A percentile compares a stretch with the other conserved stretches of the same genome.
phyloP scores from a whole-genome alignment of 2,329 filamentous ascomycete genomes.

The Colletotrichum coccodes region DNA sequence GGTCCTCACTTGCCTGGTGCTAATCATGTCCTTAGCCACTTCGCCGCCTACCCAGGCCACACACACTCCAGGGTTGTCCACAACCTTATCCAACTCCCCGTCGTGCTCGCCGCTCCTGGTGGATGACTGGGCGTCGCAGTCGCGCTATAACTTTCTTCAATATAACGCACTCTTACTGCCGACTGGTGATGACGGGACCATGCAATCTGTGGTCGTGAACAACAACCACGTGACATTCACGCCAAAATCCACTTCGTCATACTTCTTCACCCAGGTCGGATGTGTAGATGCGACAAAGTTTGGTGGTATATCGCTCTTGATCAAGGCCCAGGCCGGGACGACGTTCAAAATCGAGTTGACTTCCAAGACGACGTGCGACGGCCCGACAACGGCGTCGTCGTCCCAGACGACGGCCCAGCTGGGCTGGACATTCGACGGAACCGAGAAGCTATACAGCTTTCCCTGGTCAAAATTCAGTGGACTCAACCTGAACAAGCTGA shows the following conservation, averaged over 20 bases:
- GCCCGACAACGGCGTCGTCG: constrained; percentile 44
- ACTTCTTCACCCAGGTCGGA: constrained; percentile 68
- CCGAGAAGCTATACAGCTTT: constrained; percentile 68
- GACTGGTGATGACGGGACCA: constrained; percentile 66
- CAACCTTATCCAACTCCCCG: constrained; percentile 16
- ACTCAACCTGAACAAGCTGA: constrained; percentile 62
- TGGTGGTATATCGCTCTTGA: constrained; percentile 65
- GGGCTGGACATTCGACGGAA: constrained; percentile 69
- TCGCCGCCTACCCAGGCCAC: constrained; percentile 6
- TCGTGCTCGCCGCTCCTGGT: constrained; percentile 57
- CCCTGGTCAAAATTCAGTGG: constrained; percentile 62
- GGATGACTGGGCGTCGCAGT: constrained; percentile 72
- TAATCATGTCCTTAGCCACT: constrained; percentile 13
- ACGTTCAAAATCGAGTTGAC: constrained; percentile 63
- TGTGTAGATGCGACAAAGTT: constrained; percentile 64
- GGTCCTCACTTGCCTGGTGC: background rate
- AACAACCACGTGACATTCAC: constrained; percentile 63
- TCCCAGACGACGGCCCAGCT: constrained; percentile 58
- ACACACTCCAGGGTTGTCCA: background rate
- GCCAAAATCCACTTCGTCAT: constrained; percentile 58
- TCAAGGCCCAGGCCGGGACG: constrained; percentile 62
- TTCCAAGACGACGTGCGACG: constrained; percentile 55
- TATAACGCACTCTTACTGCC: constrained; percentile 68
- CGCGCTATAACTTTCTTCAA: constrained; percentile 67
- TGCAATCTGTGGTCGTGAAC: constrained; percentile 64